Base-by-base conservation (phyloP, 2,329 filamentous ascomycete genomes). In the Coniochaeta sp. region DNA sequence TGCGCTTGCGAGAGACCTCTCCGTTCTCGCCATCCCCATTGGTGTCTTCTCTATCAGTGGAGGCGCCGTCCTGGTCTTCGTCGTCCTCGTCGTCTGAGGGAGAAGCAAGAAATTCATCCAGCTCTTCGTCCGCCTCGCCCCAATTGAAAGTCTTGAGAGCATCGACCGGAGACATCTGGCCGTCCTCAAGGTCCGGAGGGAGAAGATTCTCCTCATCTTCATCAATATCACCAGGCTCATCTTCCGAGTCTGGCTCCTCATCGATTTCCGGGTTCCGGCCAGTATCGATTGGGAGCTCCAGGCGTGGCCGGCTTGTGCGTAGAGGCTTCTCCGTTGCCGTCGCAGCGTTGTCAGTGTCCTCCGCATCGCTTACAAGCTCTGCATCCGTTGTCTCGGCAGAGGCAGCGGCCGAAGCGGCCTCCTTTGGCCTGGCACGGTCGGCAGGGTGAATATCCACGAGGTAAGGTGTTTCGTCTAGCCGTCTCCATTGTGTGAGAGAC, bases 401-500 rank as follows among this genome's bases (percentile, higher is more conserved):
- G 24, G 63, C 73, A 40, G 75, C 76, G 28, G 75, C 58, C 17
- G 44, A 16, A 6, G 54, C 57, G 3, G 24, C 26, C 1, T 63
- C 58, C 70, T 68, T 58, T 62, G 64, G 34, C 63, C 62, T 63
- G 62, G 68, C 74, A 16, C 84, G 79, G 66, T 91, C 89, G 19
- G 87, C 83, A 0, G 89, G 85, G 58, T 91, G 87, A 2, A 92
- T 81, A n/a, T 88, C 81, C 55, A 69, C 73, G n/a, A 89, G 77
- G 69, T 93, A 96, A 0, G 89, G 87, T 2, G 80, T 80, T 71
- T 97, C 93, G 60, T 95, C 87, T 12, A 96, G 78, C 60, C 84
- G 87, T 64, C 83, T 80, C 95, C 95, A 99, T 71, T 89, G 88
- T 28, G 86, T 89, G 64, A 98, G 85, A 60, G 88, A 96, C 66